These are phyloP conservation scores for Balansia obtecta DNA, from an alignment of 2,329 filamentous ascomycete species.

Conservation along the genomic window DNA sequence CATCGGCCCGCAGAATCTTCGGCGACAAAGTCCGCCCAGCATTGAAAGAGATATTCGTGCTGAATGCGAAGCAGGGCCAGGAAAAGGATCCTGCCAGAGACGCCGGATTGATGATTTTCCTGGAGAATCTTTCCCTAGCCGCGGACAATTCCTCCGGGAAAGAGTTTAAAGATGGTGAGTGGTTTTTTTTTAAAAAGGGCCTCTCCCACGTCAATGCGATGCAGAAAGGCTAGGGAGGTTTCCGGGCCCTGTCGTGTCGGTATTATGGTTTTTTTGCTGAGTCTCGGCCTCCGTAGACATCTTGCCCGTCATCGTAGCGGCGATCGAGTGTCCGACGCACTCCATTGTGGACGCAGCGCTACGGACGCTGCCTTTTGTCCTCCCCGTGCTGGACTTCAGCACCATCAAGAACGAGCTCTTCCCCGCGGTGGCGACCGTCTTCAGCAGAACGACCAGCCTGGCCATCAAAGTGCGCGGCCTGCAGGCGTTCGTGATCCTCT, in stretches of 20 bases:
- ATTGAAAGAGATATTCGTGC: constrained; percentile 71
- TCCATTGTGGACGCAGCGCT: constrained; percentile 79
- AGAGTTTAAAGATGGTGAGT: constrained; percentile 83
- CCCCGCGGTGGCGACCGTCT: constrained; percentile 79
- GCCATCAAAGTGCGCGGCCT: constrained; percentile 89
- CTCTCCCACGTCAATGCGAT: neutral
- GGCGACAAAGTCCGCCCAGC: constrained; percentile 76
- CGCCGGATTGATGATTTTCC: constrained; percentile 78
- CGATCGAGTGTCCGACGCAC: constrained; percentile 81
- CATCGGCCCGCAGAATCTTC: constrained; percentile 66
- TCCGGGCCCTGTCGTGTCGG: neutral
- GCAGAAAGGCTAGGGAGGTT: too few relatives aligned
- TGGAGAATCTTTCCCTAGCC: constrained; percentile 70
- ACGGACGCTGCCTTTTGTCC: constrained; percentile 62
- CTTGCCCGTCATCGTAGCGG: constrained; percentile 70
- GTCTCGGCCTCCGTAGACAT: constrained; percentile 46
- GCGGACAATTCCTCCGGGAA: constrained; percentile 75
- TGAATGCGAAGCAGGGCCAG: constrained; percentile 39
- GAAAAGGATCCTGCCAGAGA: constrained; percentile 78
- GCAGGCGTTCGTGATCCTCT: constrained; percentile 81
- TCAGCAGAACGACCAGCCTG: constrained; percentile 84
- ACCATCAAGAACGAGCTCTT: constrained; percentile 97
- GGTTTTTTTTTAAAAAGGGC: neutral
- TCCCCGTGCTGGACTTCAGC: constrained; percentile 85
- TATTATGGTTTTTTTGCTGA: too few relatives aligned